phyloP scores from a whole-genome alignment of 1,139 yeast genomes.

The Pichia sp. region DNA sequence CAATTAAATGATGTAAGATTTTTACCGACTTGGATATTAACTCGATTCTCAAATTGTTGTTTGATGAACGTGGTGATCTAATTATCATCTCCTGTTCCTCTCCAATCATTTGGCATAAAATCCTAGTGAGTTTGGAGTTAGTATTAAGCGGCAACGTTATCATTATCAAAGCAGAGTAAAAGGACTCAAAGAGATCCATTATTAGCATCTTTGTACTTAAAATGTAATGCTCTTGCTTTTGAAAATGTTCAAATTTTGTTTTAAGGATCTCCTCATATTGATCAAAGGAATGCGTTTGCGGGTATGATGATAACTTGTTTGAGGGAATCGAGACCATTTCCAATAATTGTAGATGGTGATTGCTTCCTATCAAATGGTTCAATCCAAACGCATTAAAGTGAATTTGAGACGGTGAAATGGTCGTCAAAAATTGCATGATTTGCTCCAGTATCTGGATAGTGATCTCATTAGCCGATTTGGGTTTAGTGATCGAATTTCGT shows the following conservation, averaged over 20 bases:
- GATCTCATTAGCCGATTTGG: conserved; percentile 18
- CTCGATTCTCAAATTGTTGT: conserved; percentile 39
- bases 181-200: conserved; percentile 35
- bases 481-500: conserved; percentile 8
- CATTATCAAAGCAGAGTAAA: conserved; percentile 12
- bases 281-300: conserved; percentile 29
- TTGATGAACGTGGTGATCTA: conserved; percentile 44
- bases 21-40: conserved; percentile 34
- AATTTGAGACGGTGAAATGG: conserved; percentile 32
- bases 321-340: conserved; percentile 27
- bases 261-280: conserved; percentile 18
- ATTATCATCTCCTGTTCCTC: conserved; percentile 48
- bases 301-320: conserved; percentile 14
- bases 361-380: conserved; percentile 51
- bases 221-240: conserved; percentile 32
- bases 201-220: conserved; percentile 34
- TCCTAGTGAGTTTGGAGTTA: conserved; percentile 7
- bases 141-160: conserved; percentile 7
- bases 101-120: conserved; percentile 33
- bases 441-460: conserved; percentile 30
- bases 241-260: background rate
- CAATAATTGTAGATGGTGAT: conserved; percentile 33
- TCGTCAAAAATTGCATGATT: conserved; percentile 32
- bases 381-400: conserved; percentile 49
- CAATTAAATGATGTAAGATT: conserved; percentile 27